phyloP scores from a whole-genome alignment of 2,329 filamentous ascomycete species.

The Aschersonia sp. region DNA sequence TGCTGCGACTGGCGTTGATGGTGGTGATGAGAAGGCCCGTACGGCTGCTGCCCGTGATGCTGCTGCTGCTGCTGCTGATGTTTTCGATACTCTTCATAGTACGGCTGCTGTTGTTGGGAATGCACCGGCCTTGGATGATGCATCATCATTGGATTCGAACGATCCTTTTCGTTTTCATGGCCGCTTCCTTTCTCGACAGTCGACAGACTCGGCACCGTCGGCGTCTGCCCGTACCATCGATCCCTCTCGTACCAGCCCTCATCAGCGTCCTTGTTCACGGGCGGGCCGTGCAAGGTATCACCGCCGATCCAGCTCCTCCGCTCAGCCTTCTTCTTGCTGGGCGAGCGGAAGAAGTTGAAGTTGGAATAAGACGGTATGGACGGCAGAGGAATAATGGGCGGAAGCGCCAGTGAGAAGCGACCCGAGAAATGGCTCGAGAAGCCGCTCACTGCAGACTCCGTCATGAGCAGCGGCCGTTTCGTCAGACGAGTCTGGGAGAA shows the following conservation, averaged over 20 bases:
- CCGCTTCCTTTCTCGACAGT: slow-evolving; percentile 10
- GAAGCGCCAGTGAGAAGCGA: slow-evolving; percentile 14
- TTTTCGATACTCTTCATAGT: slow-evolving; percentile 4
- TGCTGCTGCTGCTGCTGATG: background rate
- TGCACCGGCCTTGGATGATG: too few relatives aligned
- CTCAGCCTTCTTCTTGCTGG: slow-evolving; percentile 3
- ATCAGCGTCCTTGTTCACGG: slow-evolving; percentile 14
- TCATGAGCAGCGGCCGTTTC: slow-evolving; percentile 14
- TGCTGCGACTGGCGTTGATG: background rate
- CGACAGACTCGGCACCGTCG: slow-evolving; percentile 21
- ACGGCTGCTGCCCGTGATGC: background rate
- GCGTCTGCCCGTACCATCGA: slow-evolving; percentile 17
- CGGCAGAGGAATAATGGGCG: slow-evolving; percentile 14
- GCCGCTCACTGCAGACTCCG: slow-evolving; percentile 3
- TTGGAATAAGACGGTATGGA: slow-evolving; percentile 18
- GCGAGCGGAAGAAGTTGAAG: slow-evolving; percentile 12
- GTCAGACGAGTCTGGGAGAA: slow-evolving; percentile 14
- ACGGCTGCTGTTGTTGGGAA: background rate
- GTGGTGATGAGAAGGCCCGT: background rate
- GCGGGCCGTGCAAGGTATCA: slow-evolving; percentile 33
- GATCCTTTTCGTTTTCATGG: slow-evolving; percentile 1
- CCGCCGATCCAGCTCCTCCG: slow-evolving; percentile 19
- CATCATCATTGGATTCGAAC: too few relatives aligned
- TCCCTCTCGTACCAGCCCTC: slow-evolving; percentile 15
- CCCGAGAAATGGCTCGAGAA: slow-evolving; percentile 12